Evolutionary conservation across 768 basidiomycete genomes (phyloP).

Genomic region (Mycena venus): DNA sequence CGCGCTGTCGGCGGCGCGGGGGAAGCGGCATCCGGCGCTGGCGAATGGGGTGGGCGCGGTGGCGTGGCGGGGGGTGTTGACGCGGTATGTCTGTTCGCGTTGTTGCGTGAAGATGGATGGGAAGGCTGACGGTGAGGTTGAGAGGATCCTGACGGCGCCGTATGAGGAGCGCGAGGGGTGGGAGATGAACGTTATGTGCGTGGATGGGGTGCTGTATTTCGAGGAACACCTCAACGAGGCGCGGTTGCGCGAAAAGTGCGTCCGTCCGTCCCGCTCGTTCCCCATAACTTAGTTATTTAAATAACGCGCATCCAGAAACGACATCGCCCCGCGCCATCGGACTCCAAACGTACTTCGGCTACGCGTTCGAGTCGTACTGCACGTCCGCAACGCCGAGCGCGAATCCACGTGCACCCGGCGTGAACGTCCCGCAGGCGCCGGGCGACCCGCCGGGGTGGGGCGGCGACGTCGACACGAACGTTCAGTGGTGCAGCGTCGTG

Average conservation of each 20-base stretch:
- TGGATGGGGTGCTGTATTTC: slow-evolving; percentile 78
- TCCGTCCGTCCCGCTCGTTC: background rate
- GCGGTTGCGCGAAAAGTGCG: slow-evolving; percentile 76
- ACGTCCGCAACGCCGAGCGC: slow-evolving; percentile 55
- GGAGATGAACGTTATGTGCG: slow-evolving; percentile 87
- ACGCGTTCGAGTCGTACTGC: slow-evolving; percentile 92
- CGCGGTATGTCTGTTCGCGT: slow-evolving; percentile 13
- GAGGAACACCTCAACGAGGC: slow-evolving; percentile 78
- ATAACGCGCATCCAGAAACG: slow-evolving; percentile 59
- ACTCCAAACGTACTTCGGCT: slow-evolving; percentile 85
- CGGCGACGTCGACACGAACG: slow-evolving; percentile 87
- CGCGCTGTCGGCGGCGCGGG: slow-evolving; percentile 63
- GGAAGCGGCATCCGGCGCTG: slow-evolving; percentile 41
- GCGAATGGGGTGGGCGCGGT: slow-evolving; percentile 27
- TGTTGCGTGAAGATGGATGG: slow-evolving; percentile 28
- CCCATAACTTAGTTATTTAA: background rate
- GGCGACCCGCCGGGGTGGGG: slow-evolving; percentile 73
- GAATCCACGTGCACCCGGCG: slow-evolving; percentile 25
- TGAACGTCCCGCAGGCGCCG: slow-evolving; percentile 35
- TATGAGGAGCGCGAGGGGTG: slow-evolving; percentile 87
- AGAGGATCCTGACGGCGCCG: slow-evolving; percentile 83
- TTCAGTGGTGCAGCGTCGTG: slow-evolving; percentile 92
- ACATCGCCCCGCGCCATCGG: slow-evolving; percentile 73
- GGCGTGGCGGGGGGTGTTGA: slow-evolving; percentile 30
- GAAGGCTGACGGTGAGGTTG: slow-evolving; percentile 29